Percentiles rank a stretch among this genome's conserved stretches.
These are phyloP conservation scores for Rosa chinensis DNA, from an alignment of 306 rosid species.

Conservation along the genomic window DNA sequence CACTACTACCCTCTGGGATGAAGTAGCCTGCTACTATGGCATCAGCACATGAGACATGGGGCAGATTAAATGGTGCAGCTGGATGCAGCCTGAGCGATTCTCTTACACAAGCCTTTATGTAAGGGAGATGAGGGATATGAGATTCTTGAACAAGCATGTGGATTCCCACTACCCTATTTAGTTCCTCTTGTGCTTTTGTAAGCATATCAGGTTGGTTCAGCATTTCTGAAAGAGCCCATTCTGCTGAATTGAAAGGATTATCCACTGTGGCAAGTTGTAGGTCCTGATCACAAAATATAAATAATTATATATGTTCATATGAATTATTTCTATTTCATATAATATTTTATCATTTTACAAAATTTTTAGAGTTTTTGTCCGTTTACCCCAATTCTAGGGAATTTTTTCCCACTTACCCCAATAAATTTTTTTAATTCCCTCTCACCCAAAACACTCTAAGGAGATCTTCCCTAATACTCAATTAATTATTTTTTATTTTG, in stretches of 20 bases:
- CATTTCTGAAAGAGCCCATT: slow-evolving; percentile 41
- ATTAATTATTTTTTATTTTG: too few relatives aligned
- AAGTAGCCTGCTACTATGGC: slow-evolving; percentile 25
- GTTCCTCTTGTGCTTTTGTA: slow-evolving; percentile 27
- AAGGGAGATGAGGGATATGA: slow-evolving; percentile 43
- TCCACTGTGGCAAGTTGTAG: slow-evolving; percentile 34
- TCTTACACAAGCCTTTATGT: slow-evolving; percentile 39
- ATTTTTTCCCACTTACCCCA: too few relatives aligned
- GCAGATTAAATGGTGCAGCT: slow-evolving; percentile 28
- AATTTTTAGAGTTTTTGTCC: too few relatives aligned
- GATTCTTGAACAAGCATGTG: slow-evolving; percentile 38
- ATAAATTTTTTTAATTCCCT: too few relatives aligned
- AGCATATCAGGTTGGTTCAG: slow-evolving; percentile 26
- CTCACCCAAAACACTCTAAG: too few relatives aligned
- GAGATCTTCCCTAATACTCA: too few relatives aligned
- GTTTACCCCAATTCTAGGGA: too few relatives aligned
- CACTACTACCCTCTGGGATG: slow-evolving; percentile 48
- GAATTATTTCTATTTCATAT: too few relatives aligned
- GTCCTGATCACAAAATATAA: slow-evolving; percentile 27
- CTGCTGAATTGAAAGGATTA: slow-evolving; percentile 40
- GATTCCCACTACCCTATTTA: slow-evolving; percentile 13
- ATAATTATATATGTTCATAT: too few relatives aligned
- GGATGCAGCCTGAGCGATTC: slow-evolving; percentile 55
- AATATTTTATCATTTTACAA: too few relatives aligned
- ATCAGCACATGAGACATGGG: slow-evolving; percentile 38